These are phyloP conservation scores for Phaeotremella fagi DNA, from an alignment of 768 basidiomycete genomes.

Conservation along the genomic window DNA sequence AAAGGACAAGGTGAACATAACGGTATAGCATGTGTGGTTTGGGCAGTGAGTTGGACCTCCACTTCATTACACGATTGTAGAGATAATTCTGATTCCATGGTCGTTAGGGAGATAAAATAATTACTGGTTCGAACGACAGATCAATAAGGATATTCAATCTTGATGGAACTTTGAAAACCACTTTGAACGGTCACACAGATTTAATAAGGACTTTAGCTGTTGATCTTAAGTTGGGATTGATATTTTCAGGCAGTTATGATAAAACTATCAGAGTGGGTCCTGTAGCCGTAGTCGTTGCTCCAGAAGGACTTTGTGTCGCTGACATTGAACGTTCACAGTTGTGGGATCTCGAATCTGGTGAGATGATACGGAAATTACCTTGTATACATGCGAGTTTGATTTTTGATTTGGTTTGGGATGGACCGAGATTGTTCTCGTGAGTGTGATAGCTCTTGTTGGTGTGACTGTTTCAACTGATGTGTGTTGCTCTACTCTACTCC, in stretches of 20 bases:
- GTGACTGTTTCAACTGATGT: too few relatives aligned
- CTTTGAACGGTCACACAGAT: slow-evolving; percentile 25
- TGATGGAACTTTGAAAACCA: slow-evolving; percentile 6
- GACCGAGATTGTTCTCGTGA: slow-evolving; percentile 10
- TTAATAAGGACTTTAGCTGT: slow-evolving; percentile 24
- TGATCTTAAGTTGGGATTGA: slow-evolving; percentile 4
- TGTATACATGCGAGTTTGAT: slow-evolving; percentile 5
- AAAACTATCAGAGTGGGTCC: slow-evolving; percentile 20
- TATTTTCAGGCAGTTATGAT: slow-evolving; percentile 36
- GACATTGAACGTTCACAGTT: neutral
- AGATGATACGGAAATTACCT: slow-evolving; percentile 10
- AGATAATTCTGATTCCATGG: neutral
- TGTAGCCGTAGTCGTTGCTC: neutral
- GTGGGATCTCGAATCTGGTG: slow-evolving; percentile 19
- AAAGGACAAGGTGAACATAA: slow-evolving; percentile 7
- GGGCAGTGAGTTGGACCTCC: slow-evolving; percentile 19
- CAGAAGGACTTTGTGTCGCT: neutral
- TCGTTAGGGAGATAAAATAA: slow-evolving; percentile 18
- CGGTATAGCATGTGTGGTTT: slow-evolving; percentile 33
- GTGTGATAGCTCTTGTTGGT: neutral
- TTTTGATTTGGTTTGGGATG: slow-evolving; percentile 11
- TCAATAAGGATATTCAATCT: slow-evolving; percentile 20
- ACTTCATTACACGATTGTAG: neutral
- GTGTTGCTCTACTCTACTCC: neutral
- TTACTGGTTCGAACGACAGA: slow-evolving; percentile 21